Evolutionary conservation across 2,329 filamentous ascomycete genomes (phyloP), one percentile per base, ranked within the genome.

Genomic region (Emergomyces orientalis): DNA sequence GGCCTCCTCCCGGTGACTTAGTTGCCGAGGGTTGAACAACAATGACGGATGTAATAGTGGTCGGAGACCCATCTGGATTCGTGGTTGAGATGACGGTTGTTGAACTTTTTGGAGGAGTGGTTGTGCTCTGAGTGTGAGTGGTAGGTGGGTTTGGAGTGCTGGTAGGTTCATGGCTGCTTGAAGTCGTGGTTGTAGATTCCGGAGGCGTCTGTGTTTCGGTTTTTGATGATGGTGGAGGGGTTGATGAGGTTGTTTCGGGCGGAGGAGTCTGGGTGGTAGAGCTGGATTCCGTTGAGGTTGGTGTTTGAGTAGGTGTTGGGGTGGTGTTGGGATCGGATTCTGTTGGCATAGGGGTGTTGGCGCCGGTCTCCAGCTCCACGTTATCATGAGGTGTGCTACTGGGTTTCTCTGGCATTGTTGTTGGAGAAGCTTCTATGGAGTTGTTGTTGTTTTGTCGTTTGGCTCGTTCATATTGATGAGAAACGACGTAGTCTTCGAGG

Each of bases 11-110:
- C n/a, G 63, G 66, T 19, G 65, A 61, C 9, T 64, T 66, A 17
- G 64, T 66, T 19, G 62, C 63, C 17, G 73, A 73, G 11, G 77
- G 76, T 52, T 77, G 72, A 54, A 80, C 75, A 41, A 80, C 71
- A 2, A 78, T 76, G n/a, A 79, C 70, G 47, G 75, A 73, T 13
- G 79, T 81, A 63, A 78, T 72, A 51, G 78, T 80, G 65, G 71
- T 72, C 27, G 74, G 61, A 19, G 68, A 70, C n/a, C 79, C 79
- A 63, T 80, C 70, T 22, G 76, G 66, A 13, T 76, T 63, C 14
- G 77, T 80, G 32, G 74, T 76, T 39, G 75, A 79, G 61, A 70
- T 72, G 62, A 76, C 68, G 66, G 69, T 72, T 51, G 77, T 79
- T 2, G 67, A 70, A 57, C 51, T 71, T n/a, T 65, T 65, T 13